These are phyloP conservation scores for Starmerella potacharoeniae DNA, from an alignment of 805 yeast genomes.

Conservation along the genomic window DNA sequence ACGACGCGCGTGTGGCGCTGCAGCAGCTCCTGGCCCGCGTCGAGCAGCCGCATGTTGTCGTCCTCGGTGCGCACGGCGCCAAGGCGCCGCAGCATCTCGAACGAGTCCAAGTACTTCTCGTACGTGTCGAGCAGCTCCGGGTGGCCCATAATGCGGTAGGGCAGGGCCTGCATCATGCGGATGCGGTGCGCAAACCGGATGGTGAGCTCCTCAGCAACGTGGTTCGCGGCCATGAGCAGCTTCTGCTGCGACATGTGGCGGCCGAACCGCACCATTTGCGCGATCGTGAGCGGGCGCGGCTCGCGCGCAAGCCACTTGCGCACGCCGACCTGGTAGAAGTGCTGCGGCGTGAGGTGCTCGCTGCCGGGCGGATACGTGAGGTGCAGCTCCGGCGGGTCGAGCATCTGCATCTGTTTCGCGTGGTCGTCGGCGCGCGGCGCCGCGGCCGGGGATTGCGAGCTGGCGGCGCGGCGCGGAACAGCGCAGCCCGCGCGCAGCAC, in stretches of 20 bases:
- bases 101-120: conserved; percentile 78
- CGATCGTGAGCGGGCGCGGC: conserved; percentile 85
- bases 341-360: conserved; percentile 44
- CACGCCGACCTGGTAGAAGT: conserved; percentile 70
- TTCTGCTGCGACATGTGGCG: conserved; percentile 64
- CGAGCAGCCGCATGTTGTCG: conserved; percentile 67
- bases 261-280: conserved; percentile 85
- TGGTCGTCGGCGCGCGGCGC: neutral
- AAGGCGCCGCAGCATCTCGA: conserved; percentile 69
- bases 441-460: neutral
- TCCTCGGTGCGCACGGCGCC: conserved; percentile 55
- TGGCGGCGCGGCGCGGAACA: neutral
- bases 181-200: conserved; percentile 72
- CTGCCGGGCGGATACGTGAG: conserved; percentile 15
- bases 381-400: conserved; percentile 8
- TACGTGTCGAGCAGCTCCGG: conserved; percentile 79
- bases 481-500: neutral
- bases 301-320: conserved; percentile 47
- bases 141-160: conserved; percentile 74
- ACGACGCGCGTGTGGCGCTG: conserved; percentile 67
- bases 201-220: conserved; percentile 76
- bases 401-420: conserved; percentile 6
- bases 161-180: conserved; percentile 66
- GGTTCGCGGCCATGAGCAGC: conserved; percentile 72
- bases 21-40: conserved; percentile 48